These are phyloP conservation scores for Termitomyces sp. DNA, from an alignment of 768 basidiomycete genomes.

Conservation along the genomic window DNA sequence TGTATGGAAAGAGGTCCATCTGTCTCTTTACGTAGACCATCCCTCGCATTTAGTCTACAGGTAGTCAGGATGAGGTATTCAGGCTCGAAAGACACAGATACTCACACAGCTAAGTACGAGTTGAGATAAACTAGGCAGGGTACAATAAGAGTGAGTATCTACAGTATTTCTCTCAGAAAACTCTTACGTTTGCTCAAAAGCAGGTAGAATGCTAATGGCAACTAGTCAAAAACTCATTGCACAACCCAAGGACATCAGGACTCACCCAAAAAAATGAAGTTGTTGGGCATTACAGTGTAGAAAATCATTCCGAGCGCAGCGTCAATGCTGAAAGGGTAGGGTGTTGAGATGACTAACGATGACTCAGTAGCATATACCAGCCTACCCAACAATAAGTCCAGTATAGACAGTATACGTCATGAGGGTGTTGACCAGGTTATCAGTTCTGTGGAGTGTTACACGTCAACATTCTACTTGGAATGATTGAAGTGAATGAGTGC, in stretches of 20 bases:
- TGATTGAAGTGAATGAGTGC: slow-evolving; percentile 27
- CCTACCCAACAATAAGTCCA: slow-evolving; percentile 45
- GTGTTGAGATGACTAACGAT: not conserved
- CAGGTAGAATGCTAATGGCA: slow-evolving; percentile 42
- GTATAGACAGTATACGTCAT: slow-evolving; percentile 57
- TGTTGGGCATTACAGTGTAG: slow-evolving; percentile 52
- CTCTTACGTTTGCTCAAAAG: slow-evolving; percentile 50
- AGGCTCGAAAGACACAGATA: not conserved
- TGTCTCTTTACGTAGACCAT: slow-evolving; percentile 33
- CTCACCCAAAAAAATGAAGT: slow-evolving; percentile 51
- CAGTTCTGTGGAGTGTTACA: slow-evolving; percentile 36
- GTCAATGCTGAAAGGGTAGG: slow-evolving; percentile 36
- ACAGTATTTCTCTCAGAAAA: not conserved
- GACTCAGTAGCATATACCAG: not conserved
- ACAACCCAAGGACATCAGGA: not conserved
- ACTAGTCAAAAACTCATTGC: not conserved
- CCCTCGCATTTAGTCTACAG: slow-evolving; percentile 45
- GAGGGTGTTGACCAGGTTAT: slow-evolving; percentile 46
- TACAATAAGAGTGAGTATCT: not conserved
- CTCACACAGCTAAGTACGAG: slow-evolving; percentile 50
- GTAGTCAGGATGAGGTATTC: not conserved
- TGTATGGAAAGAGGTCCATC: slow-evolving; percentile 41
- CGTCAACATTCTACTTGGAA: not conserved
- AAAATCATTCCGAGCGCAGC: slow-evolving; percentile 44
- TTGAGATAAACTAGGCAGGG: slow-evolving; percentile 48